Evolutionary conservation across 129 eudicot genomes (phyloP).

Genomic region (Saussurea involucrata): DNA sequence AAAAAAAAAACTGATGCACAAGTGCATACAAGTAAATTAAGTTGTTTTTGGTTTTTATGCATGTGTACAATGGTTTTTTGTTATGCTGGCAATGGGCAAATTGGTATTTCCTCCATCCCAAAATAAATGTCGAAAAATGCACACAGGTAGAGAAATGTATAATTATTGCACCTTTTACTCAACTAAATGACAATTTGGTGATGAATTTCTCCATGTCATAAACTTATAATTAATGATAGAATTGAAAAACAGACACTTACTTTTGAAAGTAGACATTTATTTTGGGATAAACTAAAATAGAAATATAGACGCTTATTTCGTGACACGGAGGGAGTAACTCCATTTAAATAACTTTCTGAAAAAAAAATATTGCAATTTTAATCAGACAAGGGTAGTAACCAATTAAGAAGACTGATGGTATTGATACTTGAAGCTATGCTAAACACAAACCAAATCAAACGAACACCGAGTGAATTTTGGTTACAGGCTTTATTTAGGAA

Average conservation of each 20-base stretch:
- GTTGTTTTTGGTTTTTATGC: too few species aligned
- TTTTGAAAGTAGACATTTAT: neutral
- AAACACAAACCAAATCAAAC: neutral
- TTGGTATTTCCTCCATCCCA: neutral
- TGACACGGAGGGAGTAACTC: neutral
- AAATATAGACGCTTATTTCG: neutral
- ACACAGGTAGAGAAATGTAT: neutral
- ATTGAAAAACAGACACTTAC: neutral
- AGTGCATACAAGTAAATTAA: too few species aligned
- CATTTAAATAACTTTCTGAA: neutral
- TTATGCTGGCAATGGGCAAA: neutral
- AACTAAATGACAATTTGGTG: too few species aligned
- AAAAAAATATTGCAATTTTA: neutral
- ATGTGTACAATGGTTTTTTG: too few species aligned
- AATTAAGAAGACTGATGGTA: neutral
- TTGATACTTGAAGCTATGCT: neutral
- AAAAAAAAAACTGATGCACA: too few species aligned
- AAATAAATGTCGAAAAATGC: neutral
- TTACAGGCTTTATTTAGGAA: conserved; percentile 55
- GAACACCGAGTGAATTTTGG: neutral
- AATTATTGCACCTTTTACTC: neutral
- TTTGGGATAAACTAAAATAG: neutral
- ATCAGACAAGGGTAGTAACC: neutral
- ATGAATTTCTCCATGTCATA: neutral
- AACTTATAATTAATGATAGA: too few species aligned